Evolutionary conservation across 2,329 filamentous ascomycete genomes (phyloP), one percentile per base, ranked within the genome.

Genomic region (Penicillium brevicompactum): DNA sequence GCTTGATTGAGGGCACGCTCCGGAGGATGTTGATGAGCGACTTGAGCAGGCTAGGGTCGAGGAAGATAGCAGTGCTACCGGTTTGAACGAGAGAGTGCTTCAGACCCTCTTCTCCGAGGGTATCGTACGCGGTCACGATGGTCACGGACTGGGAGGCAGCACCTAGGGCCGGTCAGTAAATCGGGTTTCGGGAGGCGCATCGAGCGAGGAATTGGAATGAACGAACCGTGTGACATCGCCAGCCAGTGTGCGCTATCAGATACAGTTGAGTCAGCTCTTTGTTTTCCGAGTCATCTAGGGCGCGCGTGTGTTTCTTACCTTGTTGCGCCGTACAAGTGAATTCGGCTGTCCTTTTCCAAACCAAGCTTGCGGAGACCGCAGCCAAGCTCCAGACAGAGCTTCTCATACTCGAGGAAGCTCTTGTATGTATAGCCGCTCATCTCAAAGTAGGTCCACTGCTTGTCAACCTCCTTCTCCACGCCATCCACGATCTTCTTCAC

Each of bases 51-150:
- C 90, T 86, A 8, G 92, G 89, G 70, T 97, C 92, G 59, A 91
- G 83, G 76, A 92, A 96, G 80, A 97, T 93, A 73, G 88, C 87
- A 66, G 86, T 86, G 49, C 91, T 88, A 59, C 86, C 81, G 50
- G 91, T 94, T 76, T 96, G 90, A 21, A 87, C 81, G 61, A 97
- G 84, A 3, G 92, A 95, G 79, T 96, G 92, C 77, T 88, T 86
- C 60, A 97, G 84, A 45, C 92, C 92, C 59, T 87, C 86, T 67
- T 91, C 84, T 51, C 92, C 92, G 43, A 97, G 87, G 30, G 92
- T 96, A 74, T 97, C 92, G 76, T 97, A 97, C 48, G 92, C 92
- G 44, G 93, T 97, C 48, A 97, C 93, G 63, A 97, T 92, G 56
- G 90, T 86, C 72, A 97, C 86, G 43, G 90, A 92, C 76, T 97